Conservation (phyloP, 2,329 filamentous ascomycete species). For the Sclerotinia spermophila region DNA sequence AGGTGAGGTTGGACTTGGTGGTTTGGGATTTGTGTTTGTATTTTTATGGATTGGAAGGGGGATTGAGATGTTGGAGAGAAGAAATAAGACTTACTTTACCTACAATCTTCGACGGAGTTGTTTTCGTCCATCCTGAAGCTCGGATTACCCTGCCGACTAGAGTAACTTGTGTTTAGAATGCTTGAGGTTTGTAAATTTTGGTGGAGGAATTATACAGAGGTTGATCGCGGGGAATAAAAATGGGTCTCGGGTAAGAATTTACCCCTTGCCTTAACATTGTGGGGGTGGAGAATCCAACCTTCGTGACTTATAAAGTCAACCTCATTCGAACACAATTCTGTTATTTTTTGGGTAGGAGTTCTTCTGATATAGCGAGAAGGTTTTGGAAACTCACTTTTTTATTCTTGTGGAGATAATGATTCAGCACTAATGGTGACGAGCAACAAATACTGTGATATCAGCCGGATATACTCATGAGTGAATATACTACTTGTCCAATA, state of each 20-base stretch:
- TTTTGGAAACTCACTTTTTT: background rate
- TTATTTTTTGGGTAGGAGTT: no score
- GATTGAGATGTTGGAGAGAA: background rate
- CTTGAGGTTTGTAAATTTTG: background rate
- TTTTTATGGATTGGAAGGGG: background rate
- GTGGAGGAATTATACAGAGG: background rate
- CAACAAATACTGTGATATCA: background rate
- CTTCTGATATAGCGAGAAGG: background rate
- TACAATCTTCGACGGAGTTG: conserved; percentile 1
- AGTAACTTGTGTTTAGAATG: background rate
- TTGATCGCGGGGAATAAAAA: conserved; percentile 5
- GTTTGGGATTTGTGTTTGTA: background rate
- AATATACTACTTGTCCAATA: background rate
- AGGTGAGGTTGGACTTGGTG: no score
- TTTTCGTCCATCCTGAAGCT: conserved; percentile 4
- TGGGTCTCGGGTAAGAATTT: conserved; percentile 12
- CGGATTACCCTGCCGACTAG: background rate
- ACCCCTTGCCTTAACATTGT: background rate
- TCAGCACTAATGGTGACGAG: background rate
- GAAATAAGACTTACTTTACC: background rate
- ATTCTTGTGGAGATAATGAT: background rate
- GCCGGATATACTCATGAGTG: background rate
- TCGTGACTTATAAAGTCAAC: background rate
- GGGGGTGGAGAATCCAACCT: background rate
- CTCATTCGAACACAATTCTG: background rate